Evolutionary conservation across 108 stramenopile genomes (phyloP).

Genomic region (Cafeteria roenbergensis): DNA sequence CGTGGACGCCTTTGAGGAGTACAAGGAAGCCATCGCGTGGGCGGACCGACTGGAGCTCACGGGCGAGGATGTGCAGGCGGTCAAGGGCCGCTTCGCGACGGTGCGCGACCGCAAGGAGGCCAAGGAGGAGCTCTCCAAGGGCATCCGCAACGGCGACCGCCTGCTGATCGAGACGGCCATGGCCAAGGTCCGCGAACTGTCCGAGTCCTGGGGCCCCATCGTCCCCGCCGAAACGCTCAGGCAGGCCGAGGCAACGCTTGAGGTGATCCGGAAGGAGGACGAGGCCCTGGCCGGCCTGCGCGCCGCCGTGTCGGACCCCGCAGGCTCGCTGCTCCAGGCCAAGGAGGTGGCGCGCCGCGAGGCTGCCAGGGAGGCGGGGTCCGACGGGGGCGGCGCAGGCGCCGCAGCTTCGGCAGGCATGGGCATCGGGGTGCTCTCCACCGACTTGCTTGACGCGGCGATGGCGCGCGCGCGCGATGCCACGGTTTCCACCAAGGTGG

Average conservation of each 20-base stretch:
- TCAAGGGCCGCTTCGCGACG: not conserved
- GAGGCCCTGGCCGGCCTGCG: not conserved
- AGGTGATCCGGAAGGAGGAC: constrained; percentile 1
- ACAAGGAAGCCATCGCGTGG: not conserved
- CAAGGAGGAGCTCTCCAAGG: not conserved
- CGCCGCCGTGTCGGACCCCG: not conserved
- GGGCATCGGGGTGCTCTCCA: not conserved
- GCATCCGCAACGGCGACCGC: not conserved
- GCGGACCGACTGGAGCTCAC: not conserved
- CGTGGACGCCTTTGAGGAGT: not conserved
- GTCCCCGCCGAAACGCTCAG: not conserved
- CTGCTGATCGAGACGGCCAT: not conserved
- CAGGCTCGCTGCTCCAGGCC: not conserved
- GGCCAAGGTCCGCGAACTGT: not conserved
- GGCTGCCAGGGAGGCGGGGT: not conserved
- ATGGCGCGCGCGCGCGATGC: not conserved
- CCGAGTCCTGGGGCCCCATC: not conserved
- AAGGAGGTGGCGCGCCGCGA: not conserved
- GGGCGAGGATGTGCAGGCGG: not conserved
- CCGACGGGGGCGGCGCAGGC: not conserved
- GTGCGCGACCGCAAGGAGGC: not conserved
- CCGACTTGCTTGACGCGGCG: not conserved
- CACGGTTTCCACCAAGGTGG: not conserved
- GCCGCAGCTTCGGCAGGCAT: not conserved
- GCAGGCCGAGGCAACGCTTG: not conserved